phyloP scores from a whole-genome alignment of 2,329 filamentous ascomycete species.

The Colletotrichum zoysiae region DNA sequence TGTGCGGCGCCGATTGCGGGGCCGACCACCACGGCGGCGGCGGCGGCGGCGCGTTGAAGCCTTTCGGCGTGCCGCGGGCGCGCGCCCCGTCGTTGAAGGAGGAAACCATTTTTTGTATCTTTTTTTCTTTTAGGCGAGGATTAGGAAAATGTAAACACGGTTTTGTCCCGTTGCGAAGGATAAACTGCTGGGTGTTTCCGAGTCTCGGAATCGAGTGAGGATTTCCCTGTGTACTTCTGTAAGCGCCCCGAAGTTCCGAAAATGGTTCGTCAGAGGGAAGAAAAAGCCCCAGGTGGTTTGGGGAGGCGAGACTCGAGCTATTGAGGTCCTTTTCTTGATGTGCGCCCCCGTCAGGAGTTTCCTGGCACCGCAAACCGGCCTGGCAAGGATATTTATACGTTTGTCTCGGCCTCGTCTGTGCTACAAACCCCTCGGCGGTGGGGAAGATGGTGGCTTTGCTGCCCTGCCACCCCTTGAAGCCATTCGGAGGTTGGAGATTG shows the following conservation, averaged over 20 bases:
- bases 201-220: too few species aligned
- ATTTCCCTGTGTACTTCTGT: neutral
- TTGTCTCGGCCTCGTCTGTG: neutral
- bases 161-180: too few species aligned
- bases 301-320: too few species aligned
- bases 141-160: too few species aligned
- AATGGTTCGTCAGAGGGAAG: neutral
- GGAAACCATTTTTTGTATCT: neutral
- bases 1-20: slow-evolving; percentile 19
- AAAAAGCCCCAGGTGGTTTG: neutral
- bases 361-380: too few species aligned
- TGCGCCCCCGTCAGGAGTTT: too few species aligned
- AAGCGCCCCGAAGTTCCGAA: neutral
- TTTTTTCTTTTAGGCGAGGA: too few species aligned
- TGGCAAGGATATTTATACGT: neutral
- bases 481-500: slow-evolving; percentile 9
- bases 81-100: slow-evolving; percentile 3
- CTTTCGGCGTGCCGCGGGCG: neutral
- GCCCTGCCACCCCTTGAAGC: slow-evolving; percentile 1
- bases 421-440: neutral
- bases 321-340: too few species aligned
- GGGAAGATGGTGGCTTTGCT: slow-evolving; percentile 1
- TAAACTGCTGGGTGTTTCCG: neutral
- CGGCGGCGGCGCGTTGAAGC: neutral
- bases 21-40: neutral